Evolutionary conservation across 176 grass and related monocot species (phyloP), one percentile per base, ranked within the genome.

Genomic region (Echinochloa phyllopogon): DNA sequence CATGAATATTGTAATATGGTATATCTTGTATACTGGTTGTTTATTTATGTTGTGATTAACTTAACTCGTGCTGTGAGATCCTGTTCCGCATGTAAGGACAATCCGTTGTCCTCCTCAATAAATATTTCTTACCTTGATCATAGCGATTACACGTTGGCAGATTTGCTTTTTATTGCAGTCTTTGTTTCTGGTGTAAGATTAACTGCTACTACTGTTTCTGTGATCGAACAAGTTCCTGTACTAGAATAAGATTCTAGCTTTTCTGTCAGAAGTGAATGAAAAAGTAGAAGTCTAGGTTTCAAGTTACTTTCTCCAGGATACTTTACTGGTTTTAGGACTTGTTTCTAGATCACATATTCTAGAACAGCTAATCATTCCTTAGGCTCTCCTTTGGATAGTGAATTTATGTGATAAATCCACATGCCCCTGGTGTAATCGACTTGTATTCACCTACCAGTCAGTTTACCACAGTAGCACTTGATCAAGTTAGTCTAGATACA

Each of bases 1-100:
- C 62, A 69, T 69, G 40, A 69, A 81, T 81, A 74, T 81, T 89
- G 29, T 85, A 80, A 61, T 75, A 69, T 75, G 56, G 10, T 61
- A 75, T 43, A 77, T 49, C 43, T 71, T 72, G n/a, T 86, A 61
- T 61, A 61, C 42, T 61, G 20, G 17, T 15, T 67, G 27, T 69
- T 62, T 75, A 43, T 48, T 45, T 49, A 8, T 80, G 59, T 53
- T 69, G 8, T 84, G 58, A 33, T 59, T 85, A 67, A 85, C 38
- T 75, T 74, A 50, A 39, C 29, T 69, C 21, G 51, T 82, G 42
- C 42, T 85, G 69, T 75, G 75, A 85, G 41, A 76, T 89, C 50
- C 15, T 75, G 51, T 69, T 68, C 49, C 12, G 49, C 16, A 48
- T 41, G 6, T 23, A 59, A 80, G 16, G 61, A 52, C 20, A 50